phyloP scores from a whole-genome alignment of 2,329 filamentous ascomycete species.

The Ciborinia camelliae region DNA sequence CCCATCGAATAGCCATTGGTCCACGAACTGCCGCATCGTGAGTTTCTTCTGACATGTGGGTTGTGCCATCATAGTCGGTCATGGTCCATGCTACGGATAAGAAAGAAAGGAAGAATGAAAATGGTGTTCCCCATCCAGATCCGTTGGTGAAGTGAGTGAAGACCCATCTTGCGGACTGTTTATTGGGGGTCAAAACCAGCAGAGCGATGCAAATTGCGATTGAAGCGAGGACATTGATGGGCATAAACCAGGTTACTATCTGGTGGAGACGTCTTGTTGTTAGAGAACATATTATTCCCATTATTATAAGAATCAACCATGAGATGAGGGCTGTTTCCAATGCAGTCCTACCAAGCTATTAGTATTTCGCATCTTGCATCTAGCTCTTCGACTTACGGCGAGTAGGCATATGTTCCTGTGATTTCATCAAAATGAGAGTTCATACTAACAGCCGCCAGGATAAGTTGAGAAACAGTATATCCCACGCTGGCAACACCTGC shows the following conservation, averaged over 20 bases:
- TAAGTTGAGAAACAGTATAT: slow-evolving; percentile 62
- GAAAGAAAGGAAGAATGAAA: slow-evolving; percentile 59
- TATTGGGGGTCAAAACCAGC: slow-evolving; percentile 55
- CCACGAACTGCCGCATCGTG: slow-evolving; percentile 59
- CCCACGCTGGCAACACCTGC: slow-evolving; percentile 60
- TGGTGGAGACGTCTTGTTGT: slow-evolving; percentile 57
- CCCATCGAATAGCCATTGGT: slow-evolving; percentile 56
- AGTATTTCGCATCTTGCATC: neutral
- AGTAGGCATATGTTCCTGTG: slow-evolving; percentile 45
- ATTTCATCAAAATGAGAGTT: slow-evolving; percentile 51
- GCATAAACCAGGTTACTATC: slow-evolving; percentile 62
- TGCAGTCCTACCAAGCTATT: slow-evolving; percentile 45
- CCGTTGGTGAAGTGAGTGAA: slow-evolving; percentile 59
- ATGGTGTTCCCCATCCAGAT: slow-evolving; percentile 58
- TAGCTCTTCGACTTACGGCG: slow-evolving; percentile 47
- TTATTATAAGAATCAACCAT: slow-evolving; percentile 50
- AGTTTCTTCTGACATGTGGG: slow-evolving; percentile 66
- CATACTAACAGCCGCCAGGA: slow-evolving; percentile 59
- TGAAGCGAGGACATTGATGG: slow-evolving; percentile 60
- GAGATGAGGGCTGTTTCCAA: slow-evolving; percentile 57
- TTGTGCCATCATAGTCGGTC: slow-evolving; percentile 66
- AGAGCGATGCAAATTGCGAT: slow-evolving; percentile 58
- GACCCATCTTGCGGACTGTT: slow-evolving; percentile 56
- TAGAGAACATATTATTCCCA: slow-evolving; percentile 59
- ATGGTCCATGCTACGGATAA: slow-evolving; percentile 60